Base-by-base conservation (phyloP, 1,284 basidiomycete species). In the Malassezia yamatoensis region DNA sequence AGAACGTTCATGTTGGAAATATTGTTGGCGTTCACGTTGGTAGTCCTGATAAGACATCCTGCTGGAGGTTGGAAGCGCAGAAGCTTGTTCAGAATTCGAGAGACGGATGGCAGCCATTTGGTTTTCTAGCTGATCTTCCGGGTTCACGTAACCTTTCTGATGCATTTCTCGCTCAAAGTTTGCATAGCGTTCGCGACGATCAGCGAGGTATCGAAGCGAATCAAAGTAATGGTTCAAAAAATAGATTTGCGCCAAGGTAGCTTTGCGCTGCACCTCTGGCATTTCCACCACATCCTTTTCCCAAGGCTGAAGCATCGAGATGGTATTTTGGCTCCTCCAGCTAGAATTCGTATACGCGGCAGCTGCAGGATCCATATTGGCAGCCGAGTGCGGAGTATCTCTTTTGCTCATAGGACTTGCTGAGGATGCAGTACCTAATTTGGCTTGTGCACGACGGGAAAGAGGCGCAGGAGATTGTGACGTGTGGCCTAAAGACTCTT, bases 11-110 rank as follows among this genome's bases (percentile, higher is more conserved):
- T 66, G 50, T 3, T 65, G 65, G 34, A 70, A 55, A 54, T 73
- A 70, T 2, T 67, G 63, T 36, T 58, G 51, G 16, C 60, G 58
- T 45, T 67, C 69, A 36, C 56, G 58, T 44, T 58, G 51, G 41
- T 65, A 69, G 49, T 57, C 60, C 76, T 76, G 93, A 94, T 72
- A 90, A 85, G 57, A 94, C 86, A 37, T 94, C 82, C 59, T 83
- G 81, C 50, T 93, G 80, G 76, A 93, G 18, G 13, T 21, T 84
- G 41, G 89, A 81, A 35, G n/a, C 10, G 36, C 18, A 90, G 82
- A 64, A 85, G 51, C 90, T 81, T n/a, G 96, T 33, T 13, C 11
- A 9, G 38, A 2, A 18, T 7, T 6, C 20, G 37, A 21, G 16
- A 41, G n/a, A 20, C 21, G 8, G 12, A 58, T 16, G 13, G 33